Conservation (phyloP, 2,329 filamentous ascomycete species). For the Arthroderma sp. region DNA sequence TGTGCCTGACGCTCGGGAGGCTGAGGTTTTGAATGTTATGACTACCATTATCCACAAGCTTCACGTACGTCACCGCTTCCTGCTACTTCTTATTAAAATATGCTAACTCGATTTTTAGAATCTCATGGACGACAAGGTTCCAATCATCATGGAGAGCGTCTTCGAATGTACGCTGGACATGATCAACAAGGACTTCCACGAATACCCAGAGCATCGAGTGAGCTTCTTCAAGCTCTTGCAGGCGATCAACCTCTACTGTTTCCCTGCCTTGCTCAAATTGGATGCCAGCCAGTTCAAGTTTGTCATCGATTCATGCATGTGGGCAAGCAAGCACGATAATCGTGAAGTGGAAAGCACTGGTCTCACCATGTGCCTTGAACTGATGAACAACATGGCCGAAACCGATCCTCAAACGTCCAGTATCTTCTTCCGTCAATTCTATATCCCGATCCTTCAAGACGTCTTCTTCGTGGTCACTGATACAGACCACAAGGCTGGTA, state of each 20-base stretch:
- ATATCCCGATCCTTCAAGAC: slow-evolving; percentile 86
- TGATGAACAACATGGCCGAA: slow-evolving; percentile 95
- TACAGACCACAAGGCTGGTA: slow-evolving; percentile 86
- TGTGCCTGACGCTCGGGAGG: slow-evolving; percentile 86
- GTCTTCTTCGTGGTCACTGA: slow-evolving; percentile 98
- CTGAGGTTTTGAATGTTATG: slow-evolving; percentile 94
- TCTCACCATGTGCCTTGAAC: slow-evolving; percentile 92
- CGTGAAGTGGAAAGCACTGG: slow-evolving; percentile 93
- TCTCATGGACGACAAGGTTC: slow-evolving; percentile 96
- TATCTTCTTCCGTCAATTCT: slow-evolving; percentile 97
- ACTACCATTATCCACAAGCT: slow-evolving; percentile 94
- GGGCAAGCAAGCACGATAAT: slow-evolving; percentile 99
- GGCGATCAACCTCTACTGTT: slow-evolving; percentile 94
- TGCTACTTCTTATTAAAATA: slow-evolving; percentile 21
- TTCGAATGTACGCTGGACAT: slow-evolving; percentile 98
- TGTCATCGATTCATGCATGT: slow-evolving; percentile 97
- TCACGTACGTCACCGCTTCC: slow-evolving; percentile 61
- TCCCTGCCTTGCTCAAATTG: slow-evolving; percentile 84
- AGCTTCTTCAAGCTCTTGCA: slow-evolving; percentile 97
- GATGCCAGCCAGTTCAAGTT: slow-evolving; percentile 98
- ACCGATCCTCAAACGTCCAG: slow-evolving; percentile 75
- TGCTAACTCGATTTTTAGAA: slow-evolving; percentile 41
- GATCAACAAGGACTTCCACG: slow-evolving; percentile 99
- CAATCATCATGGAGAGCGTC: slow-evolving; percentile 93
- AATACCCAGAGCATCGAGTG: slow-evolving; percentile 97